Percentiles rank a stretch among this genome's conserved stretches.
Conservation (phyloP, 352 stramenopile species). For the Phytophthora megakarya region DNA sequence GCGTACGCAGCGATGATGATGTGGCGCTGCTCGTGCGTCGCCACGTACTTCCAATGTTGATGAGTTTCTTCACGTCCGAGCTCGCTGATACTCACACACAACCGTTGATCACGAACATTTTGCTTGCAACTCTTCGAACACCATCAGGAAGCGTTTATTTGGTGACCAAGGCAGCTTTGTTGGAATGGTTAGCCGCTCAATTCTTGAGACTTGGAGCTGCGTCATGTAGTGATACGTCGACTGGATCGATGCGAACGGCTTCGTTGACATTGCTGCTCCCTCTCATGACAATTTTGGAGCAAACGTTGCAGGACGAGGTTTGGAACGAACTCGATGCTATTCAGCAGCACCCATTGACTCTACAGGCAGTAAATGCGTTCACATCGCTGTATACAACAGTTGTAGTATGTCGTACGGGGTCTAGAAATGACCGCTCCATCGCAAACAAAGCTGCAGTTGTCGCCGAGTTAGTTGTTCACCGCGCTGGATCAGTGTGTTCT, state of each 20-base stretch:
- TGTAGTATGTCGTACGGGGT: slow-evolving; percentile 3
- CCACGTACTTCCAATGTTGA: slow-evolving; percentile 79
- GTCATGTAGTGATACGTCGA: slow-evolving; percentile 3
- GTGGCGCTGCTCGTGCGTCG: slow-evolving; percentile 73
- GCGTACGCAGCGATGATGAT: slow-evolving; percentile 68
- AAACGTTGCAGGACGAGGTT: slow-evolving; percentile 21
- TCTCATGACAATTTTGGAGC: slow-evolving; percentile 46
- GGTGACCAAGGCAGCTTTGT: slow-evolving; percentile 62
- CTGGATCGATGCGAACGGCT: slow-evolving; percentile 14
- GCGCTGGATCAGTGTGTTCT: slow-evolving; percentile 42
- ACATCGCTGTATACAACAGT: slow-evolving; percentile 33
- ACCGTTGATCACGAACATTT: slow-evolving; percentile 66
- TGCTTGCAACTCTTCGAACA: slow-evolving; percentile 55
- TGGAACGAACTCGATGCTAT: slow-evolving; percentile 41
- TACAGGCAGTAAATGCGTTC: slow-evolving; percentile 49
- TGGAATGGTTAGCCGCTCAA: slow-evolving; percentile 64
- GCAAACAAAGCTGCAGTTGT: slow-evolving; percentile 30
- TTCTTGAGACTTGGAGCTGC: slow-evolving; percentile 37
- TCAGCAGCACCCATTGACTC: slow-evolving; percentile 45
- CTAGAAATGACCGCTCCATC: slow-evolving; percentile 20
- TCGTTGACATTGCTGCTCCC: slow-evolving; percentile 41
- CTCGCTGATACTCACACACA: slow-evolving; percentile 82
- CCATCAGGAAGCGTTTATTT: slow-evolving; percentile 53
- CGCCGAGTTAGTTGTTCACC: slow-evolving; percentile 37
- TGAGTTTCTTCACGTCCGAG: slow-evolving; percentile 83